Evolutionary conservation across 1,284 basidiomycete species (phyloP).

Genomic region (Trametes pubescens): DNA sequence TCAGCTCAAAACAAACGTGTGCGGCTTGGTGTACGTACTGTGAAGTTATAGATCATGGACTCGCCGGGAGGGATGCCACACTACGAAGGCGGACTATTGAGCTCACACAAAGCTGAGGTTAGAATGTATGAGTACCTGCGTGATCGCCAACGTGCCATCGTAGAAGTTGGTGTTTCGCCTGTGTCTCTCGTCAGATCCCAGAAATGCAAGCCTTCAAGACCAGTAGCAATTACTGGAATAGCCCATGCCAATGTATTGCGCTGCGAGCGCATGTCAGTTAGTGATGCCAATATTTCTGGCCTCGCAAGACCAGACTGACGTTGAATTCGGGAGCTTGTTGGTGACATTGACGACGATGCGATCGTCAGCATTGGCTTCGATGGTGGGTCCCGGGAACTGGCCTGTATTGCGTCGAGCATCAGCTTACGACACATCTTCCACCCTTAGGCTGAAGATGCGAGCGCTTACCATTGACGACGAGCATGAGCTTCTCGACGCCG

Average conservation of each 20-base stretch:
- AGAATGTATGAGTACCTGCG: slow-evolving; percentile 32
- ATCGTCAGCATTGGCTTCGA: slow-evolving; percentile 57
- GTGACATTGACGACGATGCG: slow-evolving; percentile 51
- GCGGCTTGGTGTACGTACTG: slow-evolving; percentile 22
- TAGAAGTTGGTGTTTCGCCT: slow-evolving; percentile 50
- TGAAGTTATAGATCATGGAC: slow-evolving; percentile 55
- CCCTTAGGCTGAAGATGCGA: neutral
- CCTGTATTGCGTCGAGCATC: slow-evolving; percentile 31
- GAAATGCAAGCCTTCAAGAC: neutral
- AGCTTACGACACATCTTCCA: neutral
- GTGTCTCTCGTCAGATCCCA: slow-evolving; percentile 35
- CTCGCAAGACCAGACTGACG: slow-evolving; percentile 28
- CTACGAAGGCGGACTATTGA: slow-evolving; percentile 34
- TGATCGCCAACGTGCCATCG: slow-evolving; percentile 55
- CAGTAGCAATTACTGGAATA: slow-evolving; percentile 40
- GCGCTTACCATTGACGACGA: slow-evolving; percentile 53
- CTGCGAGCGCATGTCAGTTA: slow-evolving; percentile 27
- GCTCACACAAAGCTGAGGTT: neutral
- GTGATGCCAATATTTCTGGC: neutral
- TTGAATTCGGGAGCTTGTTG: slow-evolving; percentile 48
- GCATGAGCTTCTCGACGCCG: slow-evolving; percentile 48
- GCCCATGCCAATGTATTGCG: slow-evolving; percentile 55
- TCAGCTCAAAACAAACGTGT: neutral
- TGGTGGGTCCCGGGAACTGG: slow-evolving; percentile 55
- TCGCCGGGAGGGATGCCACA: slow-evolving; percentile 58